Percentiles rank a stretch among this genome's conserved stretches.
phyloP scores from a whole-genome alignment of 2,329 filamentous ascomycete genomes.

The Neofusicoccum laricinum region DNA sequence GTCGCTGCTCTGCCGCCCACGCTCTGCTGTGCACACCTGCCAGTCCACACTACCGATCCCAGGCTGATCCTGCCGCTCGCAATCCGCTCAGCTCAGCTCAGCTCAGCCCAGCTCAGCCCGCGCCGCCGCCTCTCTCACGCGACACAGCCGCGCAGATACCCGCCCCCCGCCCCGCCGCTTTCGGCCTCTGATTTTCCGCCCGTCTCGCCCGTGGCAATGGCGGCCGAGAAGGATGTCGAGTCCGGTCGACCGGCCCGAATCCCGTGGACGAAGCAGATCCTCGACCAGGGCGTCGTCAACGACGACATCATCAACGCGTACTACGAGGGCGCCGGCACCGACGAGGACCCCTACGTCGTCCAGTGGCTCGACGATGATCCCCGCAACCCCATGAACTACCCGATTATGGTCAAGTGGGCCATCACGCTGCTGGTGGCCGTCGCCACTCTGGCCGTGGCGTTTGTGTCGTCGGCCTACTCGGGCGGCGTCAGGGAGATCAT shows the following conservation, averaged over 20 bases:
- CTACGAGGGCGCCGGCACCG: slow-evolving; percentile 53
- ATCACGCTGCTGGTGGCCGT: slow-evolving; percentile 63
- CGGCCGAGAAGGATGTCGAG: slow-evolving; percentile 16
- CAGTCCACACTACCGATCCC: too few relatives aligned
- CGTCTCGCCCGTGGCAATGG: too few relatives aligned
- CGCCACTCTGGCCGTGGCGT: slow-evolving; percentile 66
- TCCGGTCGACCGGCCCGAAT: slow-evolving; percentile 9
- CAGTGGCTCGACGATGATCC: slow-evolving; percentile 66
- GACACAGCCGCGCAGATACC: too few relatives aligned
- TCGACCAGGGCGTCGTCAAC: slow-evolving; percentile 58
- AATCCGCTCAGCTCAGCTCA: too few relatives aligned
- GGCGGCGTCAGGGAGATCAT: slow-evolving; percentile 57
- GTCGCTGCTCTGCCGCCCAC: too few relatives aligned
- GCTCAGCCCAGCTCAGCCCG: too few relatives aligned
- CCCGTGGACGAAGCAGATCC: slow-evolving; percentile 41
- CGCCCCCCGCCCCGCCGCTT: too few relatives aligned
- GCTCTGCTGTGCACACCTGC: too few relatives aligned
- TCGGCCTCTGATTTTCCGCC: too few relatives aligned
- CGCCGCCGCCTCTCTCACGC: too few relatives aligned
- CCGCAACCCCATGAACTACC: slow-evolving; percentile 64
- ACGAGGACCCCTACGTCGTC: slow-evolving; percentile 65
- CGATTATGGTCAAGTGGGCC: slow-evolving; percentile 59
- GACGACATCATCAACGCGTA: slow-evolving; percentile 54
- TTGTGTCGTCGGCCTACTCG: slow-evolving; percentile 67
- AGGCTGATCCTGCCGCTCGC: too few relatives aligned